Evolutionary conservation across 2,329 filamentous ascomycete species (phyloP).

Genomic region (Calonectria fujianensis): DNA sequence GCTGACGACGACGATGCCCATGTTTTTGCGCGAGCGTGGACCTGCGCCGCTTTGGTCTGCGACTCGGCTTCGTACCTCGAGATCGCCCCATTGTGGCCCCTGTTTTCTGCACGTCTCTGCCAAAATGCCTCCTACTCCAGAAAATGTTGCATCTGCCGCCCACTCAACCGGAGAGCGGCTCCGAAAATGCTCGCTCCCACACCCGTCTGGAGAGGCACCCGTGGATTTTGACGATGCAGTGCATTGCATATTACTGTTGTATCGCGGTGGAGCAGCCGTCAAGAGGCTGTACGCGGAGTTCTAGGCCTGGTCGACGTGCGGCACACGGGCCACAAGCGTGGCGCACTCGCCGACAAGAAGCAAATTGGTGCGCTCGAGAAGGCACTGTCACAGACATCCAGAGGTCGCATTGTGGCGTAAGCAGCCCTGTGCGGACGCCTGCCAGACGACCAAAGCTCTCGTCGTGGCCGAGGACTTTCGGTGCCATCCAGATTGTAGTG

Average conservation of each 20-base stretch:
- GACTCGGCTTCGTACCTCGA: constrained; percentile 22
- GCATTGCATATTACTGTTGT: constrained; percentile 10
- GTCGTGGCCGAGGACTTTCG: constrained; percentile 13
- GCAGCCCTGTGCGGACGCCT: constrained; percentile 9
- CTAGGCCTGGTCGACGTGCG: neutral
- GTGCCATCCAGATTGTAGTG: neutral
- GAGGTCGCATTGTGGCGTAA: constrained; percentile 5
- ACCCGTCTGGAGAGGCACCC: neutral
- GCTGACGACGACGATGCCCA: constrained; percentile 47
- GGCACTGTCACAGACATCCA: neutral
- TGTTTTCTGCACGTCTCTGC: neutral
- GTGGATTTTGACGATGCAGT: constrained; percentile 12
- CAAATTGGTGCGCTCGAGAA: constrained; percentile 12
- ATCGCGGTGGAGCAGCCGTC: neutral
- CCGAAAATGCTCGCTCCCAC: constrained; percentile 12
- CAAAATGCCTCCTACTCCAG: neutral
- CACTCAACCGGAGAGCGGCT: neutral
- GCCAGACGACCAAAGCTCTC: neutral
- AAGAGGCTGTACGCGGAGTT: constrained; percentile 15
- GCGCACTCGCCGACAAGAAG: constrained; percentile 25
- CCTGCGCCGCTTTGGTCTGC: constrained; percentile 24
- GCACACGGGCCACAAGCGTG: constrained; percentile 18
- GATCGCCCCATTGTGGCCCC: constrained; percentile 10
- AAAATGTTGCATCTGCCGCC: neutral
- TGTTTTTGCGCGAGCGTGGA: neutral